A percentile compares a stretch with the other conserved stretches of the same genome.
phyloP scores from a whole-genome alignment of 108 stramenopile genomes.

The Aurantiochytrium sp. region DNA sequence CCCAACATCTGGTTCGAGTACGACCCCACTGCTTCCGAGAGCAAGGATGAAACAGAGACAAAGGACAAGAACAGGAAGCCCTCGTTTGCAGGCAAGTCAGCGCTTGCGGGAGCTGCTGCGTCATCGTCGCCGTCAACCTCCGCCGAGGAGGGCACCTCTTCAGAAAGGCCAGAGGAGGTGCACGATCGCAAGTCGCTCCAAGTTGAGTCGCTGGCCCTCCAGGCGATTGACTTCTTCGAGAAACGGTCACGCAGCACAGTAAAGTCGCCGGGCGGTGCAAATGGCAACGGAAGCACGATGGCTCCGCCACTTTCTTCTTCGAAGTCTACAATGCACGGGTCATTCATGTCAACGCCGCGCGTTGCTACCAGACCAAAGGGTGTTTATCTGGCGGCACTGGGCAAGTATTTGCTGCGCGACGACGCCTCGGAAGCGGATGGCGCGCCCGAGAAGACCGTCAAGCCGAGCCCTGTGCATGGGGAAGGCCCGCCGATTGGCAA shows the following conservation, averaged over 20 bases:
- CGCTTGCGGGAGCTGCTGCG: not conserved
- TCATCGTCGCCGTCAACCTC: not conserved
- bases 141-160: not conserved
- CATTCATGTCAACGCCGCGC: conserved; percentile 55
- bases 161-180: not conserved
- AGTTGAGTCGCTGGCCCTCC: not conserved
- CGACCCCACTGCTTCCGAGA: not conserved
- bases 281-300: too few relatives aligned
- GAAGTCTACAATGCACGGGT: conserved; percentile 59
- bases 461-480: not conserved
- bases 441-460: not conserved
- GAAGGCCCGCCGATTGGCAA: not conserved
- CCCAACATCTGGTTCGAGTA: not conserved
- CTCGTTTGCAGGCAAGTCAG: not conserved
- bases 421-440: conserved; percentile 34
- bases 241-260: not conserved
- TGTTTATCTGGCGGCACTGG: conserved; percentile 68
- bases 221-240: not conserved
- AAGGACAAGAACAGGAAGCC: not conserved
- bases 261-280: too few relatives aligned
- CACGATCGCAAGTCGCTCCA: not conserved
- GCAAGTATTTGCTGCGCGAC: conserved; percentile 35
- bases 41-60: not conserved
- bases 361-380: conserved; percentile 48
- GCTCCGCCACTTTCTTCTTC: not conserved